Conservation (phyloP, 371 early-diverging fungal species). For the Mucor sp. region DNA sequence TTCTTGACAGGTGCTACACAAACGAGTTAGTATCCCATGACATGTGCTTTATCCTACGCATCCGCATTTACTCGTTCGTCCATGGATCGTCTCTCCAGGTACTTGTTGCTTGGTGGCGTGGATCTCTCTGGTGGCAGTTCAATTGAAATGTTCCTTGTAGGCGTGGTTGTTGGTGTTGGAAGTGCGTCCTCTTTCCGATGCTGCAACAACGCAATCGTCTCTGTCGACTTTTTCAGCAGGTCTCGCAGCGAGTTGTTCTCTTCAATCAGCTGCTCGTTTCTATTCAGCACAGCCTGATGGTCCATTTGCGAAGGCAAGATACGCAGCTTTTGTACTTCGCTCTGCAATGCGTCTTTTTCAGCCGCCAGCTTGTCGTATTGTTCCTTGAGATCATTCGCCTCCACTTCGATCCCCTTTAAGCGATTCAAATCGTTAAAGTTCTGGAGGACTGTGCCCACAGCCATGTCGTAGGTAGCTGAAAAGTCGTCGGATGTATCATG, state of each 20-base stretch:
- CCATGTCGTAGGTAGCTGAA: conserved; percentile 25
- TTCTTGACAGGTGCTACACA: conserved; percentile 4
- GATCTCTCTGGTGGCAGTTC: not conserved
- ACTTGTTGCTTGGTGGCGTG: not conserved
- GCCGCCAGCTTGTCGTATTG: conserved; percentile 19
- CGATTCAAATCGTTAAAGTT: conserved; percentile 74
- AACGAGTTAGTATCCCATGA: not conserved
- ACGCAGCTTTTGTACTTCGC: conserved; percentile 23
- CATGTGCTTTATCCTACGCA: not conserved
- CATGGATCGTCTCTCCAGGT: conserved; percentile 6
- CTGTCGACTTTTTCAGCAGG: conserved; percentile 30
- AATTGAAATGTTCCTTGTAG: not conserved
- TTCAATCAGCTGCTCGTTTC: conserved; percentile 13
- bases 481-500: conserved; percentile 53
- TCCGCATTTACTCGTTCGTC: not conserved
- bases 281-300: conserved; percentile 8
- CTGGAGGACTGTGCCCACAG: conserved; percentile 55
- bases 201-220: conserved; percentile 32
- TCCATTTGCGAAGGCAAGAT: conserved; percentile 23
- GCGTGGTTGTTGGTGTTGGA: not conserved
- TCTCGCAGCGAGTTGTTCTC: conserved; percentile 32
- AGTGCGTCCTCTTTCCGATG: not conserved
- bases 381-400: conserved; percentile 44
- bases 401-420: conserved; percentile 55
- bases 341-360: conserved; percentile 25